Base-by-base conservation (phyloP, 345 rosid species). In the Acer campestre region DNA sequence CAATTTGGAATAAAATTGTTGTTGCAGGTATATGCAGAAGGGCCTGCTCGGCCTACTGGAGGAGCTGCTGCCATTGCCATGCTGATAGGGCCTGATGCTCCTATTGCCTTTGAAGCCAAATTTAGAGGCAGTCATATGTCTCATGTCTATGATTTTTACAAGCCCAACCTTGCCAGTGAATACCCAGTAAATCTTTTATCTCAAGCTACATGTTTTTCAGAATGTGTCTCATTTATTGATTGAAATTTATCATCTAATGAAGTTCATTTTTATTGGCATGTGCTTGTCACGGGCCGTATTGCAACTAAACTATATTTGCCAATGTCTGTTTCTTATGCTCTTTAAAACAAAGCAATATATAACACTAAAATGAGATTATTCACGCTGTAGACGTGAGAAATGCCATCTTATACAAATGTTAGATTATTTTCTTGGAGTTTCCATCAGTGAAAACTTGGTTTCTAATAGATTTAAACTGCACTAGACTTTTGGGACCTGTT, bases 151-250 rank as follows among this genome's bases (percentile, higher is more conserved):
- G 99, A 96, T 89, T 96, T 96, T 88, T 96, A 94, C 90, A 96
- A 96, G 88, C 99, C 99, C 51, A 81, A 96, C 82, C 92, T 96
- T 74, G 95, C 98, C 65, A 96, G 99, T 85, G 98, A 96, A 90
- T 94, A 96, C 84, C 99, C 99, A 70, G 99, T 96, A 93, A 74
- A 67, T 44, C 18, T 65, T 42, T 80, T 17, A 8, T 3, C 48
- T 11, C 17, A 13, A 73, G 55, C 55, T 49, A 49, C 55, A 49
- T 49, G 55, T 73, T 31, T 73, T 3, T 40, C 7, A 2, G 12
- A 12, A 13, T 49, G 38, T 5, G 0, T 69, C 42, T 70, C 55
- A 14, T 44, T 73, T 14, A 35, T 8, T 72, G n/a, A 20, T 12
- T 59, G 2, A 58, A 6, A 70, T 53, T 71, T 72, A 62, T 59